phyloP scores from a whole-genome alignment of 805 yeast genomes.

The Danielozyma ontarioensis region DNA sequence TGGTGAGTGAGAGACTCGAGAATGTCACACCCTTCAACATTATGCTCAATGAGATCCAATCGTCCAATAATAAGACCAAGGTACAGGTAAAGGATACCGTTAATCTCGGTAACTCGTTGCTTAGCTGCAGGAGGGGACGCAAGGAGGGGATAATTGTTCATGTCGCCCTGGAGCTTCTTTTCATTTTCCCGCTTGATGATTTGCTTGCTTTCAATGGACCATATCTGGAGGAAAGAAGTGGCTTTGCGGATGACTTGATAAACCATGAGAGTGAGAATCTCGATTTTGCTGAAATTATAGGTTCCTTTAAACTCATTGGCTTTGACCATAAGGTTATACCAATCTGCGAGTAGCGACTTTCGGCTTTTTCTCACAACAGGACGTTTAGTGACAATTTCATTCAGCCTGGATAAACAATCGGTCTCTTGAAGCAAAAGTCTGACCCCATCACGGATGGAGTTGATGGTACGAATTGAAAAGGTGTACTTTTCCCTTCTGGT shows the following conservation, averaged over 20 bases:
- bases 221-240: slow-evolving; percentile 57
- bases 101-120: slow-evolving; percentile 59
- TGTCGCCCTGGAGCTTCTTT: slow-evolving; percentile 26
- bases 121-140: slow-evolving; percentile 55
- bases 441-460: slow-evolving; percentile 70
- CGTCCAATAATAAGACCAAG: slow-evolving; percentile 70
- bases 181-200: slow-evolving; percentile 36
- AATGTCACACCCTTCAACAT: slow-evolving; percentile 62
- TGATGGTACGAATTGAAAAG: slow-evolving; percentile 52
- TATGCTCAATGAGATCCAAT: slow-evolving; percentile 71
- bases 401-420: slow-evolving; percentile 70
- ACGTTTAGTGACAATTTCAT: slow-evolving; percentile 58
- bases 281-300: slow-evolving; percentile 51
- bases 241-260: slow-evolving; percentile 66
- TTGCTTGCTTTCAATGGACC: slow-evolving; percentile 61
- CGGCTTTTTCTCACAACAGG: slow-evolving; percentile 60
- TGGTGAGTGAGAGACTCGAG: slow-evolving; percentile 66
- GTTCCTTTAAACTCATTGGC: slow-evolving; percentile 73
- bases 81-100: slow-evolving; percentile 54
- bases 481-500: slow-evolving; percentile 39
- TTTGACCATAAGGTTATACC: slow-evolving; percentile 74
- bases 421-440: slow-evolving; percentile 58
- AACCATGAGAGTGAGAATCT: slow-evolving; percentile 56
- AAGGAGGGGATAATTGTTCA: slow-evolving; percentile 43
- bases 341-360: slow-evolving; percentile 67